Percentiles rank a stretch among this genome's conserved stretches.
These are phyloP conservation scores for Aspergillus clavatus DNA, from an alignment of 2,329 filamentous ascomycete genomes.

Conservation along the genomic window DNA sequence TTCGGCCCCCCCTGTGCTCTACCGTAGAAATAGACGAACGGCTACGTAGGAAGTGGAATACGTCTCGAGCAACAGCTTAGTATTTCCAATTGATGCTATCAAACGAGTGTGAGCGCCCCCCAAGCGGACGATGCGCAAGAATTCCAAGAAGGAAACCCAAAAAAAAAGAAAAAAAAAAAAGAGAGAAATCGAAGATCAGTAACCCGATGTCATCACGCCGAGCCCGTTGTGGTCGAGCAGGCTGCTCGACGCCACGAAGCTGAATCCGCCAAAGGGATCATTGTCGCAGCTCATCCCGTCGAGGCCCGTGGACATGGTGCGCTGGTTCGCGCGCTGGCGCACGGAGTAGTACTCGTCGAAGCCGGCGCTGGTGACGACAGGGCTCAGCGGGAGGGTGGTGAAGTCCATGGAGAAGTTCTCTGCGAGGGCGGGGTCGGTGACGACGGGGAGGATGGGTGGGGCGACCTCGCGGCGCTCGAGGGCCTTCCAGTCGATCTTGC, in stretches of 20 bases:
- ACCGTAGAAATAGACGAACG: no score
- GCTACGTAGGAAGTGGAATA: no score
- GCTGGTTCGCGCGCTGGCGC: constrained; percentile 13
- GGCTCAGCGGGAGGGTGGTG: constrained; percentile 76
- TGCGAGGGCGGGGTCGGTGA: constrained; percentile 90
- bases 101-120: no score
- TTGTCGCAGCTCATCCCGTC: constrained; percentile 23
- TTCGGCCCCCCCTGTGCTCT: no score
- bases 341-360: constrained; percentile 26
- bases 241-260: constrained; percentile 46
- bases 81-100: no score
- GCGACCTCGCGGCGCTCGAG: constrained; percentile 76
- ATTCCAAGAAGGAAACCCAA: background rate
- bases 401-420: constrained; percentile 97
- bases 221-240: constrained; percentile 41
- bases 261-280: constrained; percentile 47
- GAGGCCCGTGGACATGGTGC: constrained; percentile 16
- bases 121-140: no score
- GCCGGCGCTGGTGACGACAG: constrained; percentile 47
- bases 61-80: no score
- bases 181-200: constrained; percentile 12
- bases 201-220: constrained; percentile 24
- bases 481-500: constrained; percentile 90
- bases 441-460: constrained; percentile 85
- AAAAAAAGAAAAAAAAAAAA: background rate